Base-by-base conservation (phyloP, 805 yeast species). In the Starmerella bombicola region DNA sequence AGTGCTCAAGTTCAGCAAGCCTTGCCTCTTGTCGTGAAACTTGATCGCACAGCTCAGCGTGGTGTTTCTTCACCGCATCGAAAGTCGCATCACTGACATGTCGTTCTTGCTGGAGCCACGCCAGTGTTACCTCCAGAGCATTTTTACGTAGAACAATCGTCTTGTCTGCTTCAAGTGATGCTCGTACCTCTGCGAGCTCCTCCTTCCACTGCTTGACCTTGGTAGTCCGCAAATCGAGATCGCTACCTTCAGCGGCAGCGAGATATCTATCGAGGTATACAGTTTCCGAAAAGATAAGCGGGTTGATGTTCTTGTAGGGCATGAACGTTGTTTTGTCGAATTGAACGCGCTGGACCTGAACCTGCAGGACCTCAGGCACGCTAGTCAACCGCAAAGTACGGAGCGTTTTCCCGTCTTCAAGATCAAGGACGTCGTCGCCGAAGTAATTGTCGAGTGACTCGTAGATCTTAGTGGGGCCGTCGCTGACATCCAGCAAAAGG, bases 301-400 rank as follows among this genome's bases (percentile, higher is more conserved):
- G 93, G 42, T 80, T 85, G 32, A 73, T 70, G 2, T 85, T 78
- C 57, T 91, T 91, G 54, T 82, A 82, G 0, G 93, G 83, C 60
- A 78, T 70, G 37, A 77, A 68, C 12, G 71, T 62, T 40, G 68
- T 78, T 33, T 85, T 68, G 55, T 91, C 95, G 58, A 78, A 91
- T 57, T 83, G 82, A 1, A 91, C 97, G 55, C 98, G 69, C 61
- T 86, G 97, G 6, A 91, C 81, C 56, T 91, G 98, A 36, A 91
- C 73, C 57, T 91, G 98, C 36, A 91, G 60, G 37, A 91, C 72
- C 5, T 77, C 76, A 0, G 98, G 98, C 17, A 84, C 62, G 41
- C 74, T 69, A 8, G 73, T 68, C 3, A 88, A 71, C 0, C 86
- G 73, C 35, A 86, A 70, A 0, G 80, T 71, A 56, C 93, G 73